phyloP scores from a whole-genome alignment of 192 early-diverging fungal species.

The Obelidium mucronatum region DNA sequence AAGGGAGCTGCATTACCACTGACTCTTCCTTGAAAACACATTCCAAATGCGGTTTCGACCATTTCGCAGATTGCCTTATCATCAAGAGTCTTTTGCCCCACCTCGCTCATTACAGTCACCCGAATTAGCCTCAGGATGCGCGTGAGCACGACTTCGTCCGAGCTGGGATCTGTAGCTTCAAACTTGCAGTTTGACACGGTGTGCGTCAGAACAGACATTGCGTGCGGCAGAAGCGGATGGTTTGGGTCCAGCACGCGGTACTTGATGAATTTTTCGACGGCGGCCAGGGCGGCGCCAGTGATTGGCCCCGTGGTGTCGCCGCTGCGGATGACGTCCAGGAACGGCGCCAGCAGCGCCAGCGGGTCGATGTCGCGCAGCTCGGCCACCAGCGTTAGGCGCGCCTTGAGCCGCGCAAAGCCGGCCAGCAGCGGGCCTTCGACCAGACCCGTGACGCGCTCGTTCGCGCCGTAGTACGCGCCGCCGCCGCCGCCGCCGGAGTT shows the following conservation, averaged over 20 bases:
- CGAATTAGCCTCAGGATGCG: slow-evolving; percentile 86
- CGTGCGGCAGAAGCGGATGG: slow-evolving; percentile 71
- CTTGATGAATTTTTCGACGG: slow-evolving; percentile 88
- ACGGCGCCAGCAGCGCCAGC: slow-evolving; percentile 81
- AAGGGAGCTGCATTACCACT: slow-evolving; percentile 57
- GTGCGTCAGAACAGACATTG: slow-evolving; percentile 75
- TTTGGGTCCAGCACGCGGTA: slow-evolving; percentile 79
- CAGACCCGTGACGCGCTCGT: neutral
- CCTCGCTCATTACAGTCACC: slow-evolving; percentile 69
- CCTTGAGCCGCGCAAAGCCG: slow-evolving; percentile 71
- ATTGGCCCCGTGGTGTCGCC: slow-evolving; percentile 96
- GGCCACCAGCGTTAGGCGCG: slow-evolving; percentile 58
- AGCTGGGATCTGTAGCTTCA: slow-evolving; percentile 90
- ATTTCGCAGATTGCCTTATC: slow-evolving; percentile 97
- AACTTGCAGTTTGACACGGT: slow-evolving; percentile 96
- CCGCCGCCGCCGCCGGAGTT: neutral
- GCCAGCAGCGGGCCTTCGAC: slow-evolving; percentile 70
- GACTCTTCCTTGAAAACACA: slow-evolving; percentile 93
- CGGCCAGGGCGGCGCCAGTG: slow-evolving; percentile 87
- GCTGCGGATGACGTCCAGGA: slow-evolving; percentile 90
- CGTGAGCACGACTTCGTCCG: slow-evolving; percentile 93
- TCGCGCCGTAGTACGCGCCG: neutral
- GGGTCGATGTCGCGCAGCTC: slow-evolving; percentile 59
- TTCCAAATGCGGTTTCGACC: slow-evolving; percentile 96
- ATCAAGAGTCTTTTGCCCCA: slow-evolving; percentile 74